These are phyloP conservation scores for Ogataea hybrid DNA, from an alignment of 1,139 yeast genomes.

Conservation along the genomic window DNA sequence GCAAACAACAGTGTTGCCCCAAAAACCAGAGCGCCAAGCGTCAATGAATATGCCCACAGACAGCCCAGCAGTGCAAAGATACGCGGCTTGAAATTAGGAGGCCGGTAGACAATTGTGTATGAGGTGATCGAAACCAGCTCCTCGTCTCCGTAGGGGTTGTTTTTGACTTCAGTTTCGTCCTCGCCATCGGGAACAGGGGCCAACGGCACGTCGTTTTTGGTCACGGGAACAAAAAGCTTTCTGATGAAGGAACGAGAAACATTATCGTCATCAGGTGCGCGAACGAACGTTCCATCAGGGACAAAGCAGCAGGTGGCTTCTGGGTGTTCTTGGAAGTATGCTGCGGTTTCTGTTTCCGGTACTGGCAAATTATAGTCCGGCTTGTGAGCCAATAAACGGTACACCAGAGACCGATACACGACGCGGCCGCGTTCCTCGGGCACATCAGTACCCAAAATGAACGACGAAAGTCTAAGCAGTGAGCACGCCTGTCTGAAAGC, in stretches of 20 bases:
- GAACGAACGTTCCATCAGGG: constrained; percentile 75
- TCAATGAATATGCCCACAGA: constrained; percentile 70
- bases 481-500: constrained; percentile 59
- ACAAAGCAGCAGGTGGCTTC: constrained; percentile 51
- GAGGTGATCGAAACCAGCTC: constrained; percentile 49
- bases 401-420: constrained; percentile 49
- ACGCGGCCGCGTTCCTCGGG: constrained; percentile 74
- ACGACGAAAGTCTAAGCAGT: constrained; percentile 70
- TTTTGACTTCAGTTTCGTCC: constrained; percentile 35
- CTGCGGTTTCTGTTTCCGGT: constrained; percentile 44
- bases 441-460: constrained; percentile 66
- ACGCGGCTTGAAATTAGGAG: constrained; percentile 69
- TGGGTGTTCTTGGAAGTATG: constrained; percentile 42
- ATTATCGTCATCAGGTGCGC: constrained; percentile 86
- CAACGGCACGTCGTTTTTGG: constrained; percentile 69
- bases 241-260: constrained; percentile 63
- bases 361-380: constrained; percentile 67
- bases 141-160: constrained; percentile 53
- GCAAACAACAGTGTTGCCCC: background rate
- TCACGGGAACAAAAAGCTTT: constrained; percentile 75
- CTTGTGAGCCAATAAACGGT: constrained; percentile 38
- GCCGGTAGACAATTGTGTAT: constrained; percentile 80
- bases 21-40: constrained; percentile 39
- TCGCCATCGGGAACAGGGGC: constrained; percentile 38
- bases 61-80: constrained; percentile 53